Evolutionary conservation across 805 yeast species (phyloP).

Genomic region (Hyphopichia homilentoma): DNA sequence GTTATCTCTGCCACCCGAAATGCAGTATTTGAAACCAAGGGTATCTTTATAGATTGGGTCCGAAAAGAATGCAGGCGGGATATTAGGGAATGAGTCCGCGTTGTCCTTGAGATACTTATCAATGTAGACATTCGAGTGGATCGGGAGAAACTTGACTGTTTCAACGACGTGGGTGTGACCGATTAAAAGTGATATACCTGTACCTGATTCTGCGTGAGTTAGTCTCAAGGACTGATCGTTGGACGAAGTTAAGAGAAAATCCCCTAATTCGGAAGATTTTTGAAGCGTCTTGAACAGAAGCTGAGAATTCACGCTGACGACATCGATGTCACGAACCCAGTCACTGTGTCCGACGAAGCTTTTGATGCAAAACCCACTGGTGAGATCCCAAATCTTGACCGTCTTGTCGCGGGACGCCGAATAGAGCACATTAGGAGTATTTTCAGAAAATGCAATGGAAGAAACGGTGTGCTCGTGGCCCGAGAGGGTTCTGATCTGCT

Average conservation of each 20-base stretch:
- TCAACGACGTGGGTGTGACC: constrained; percentile 89
- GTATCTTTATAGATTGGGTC: constrained; percentile 23
- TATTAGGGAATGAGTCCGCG: constrained; percentile 24
- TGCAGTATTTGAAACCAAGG: constrained; percentile 67
- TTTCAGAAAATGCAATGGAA: constrained; percentile 47
- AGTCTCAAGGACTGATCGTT: constrained; percentile 73
- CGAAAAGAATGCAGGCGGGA: constrained; percentile 24
- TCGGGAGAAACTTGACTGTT: constrained; percentile 63
- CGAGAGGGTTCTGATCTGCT: constrained; percentile 56
- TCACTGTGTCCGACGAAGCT: constrained; percentile 79
- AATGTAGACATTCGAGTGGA: constrained; percentile 41
- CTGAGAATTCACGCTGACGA: constrained; percentile 14
- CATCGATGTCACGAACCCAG: constrained; percentile 76
- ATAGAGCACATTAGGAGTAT: constrained; percentile 46
- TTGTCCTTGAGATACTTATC: constrained; percentile 40
- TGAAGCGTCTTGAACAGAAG: constrained; percentile 9
- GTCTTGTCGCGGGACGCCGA: constrained; percentile 63
- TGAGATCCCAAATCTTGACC: constrained; percentile 63
- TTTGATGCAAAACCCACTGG: constrained; percentile 61
- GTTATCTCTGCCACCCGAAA: constrained; percentile 79
- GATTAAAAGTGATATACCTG: constrained; percentile 59
- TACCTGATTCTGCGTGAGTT: constrained; percentile 62
- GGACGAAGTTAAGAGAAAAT: constrained; percentile 67
- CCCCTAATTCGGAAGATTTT: constrained; percentile 33
- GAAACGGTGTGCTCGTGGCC: constrained; percentile 92